Conservation (phyloP, 768 basidiomycete genomes). For the Kwoniella bestiolae region DNA sequence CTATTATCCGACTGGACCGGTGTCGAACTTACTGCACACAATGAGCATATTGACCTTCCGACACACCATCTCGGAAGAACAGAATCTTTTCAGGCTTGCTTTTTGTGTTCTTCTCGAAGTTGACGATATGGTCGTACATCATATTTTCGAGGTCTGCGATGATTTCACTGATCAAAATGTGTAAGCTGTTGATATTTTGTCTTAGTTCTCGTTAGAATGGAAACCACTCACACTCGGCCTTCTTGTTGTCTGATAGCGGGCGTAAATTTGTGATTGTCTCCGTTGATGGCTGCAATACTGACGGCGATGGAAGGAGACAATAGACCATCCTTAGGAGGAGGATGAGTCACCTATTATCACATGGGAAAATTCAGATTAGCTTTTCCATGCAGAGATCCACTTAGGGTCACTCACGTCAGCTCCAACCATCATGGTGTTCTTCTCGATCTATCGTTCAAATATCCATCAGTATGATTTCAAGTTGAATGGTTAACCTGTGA, state of each 20-base stretch:
- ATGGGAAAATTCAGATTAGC: too few relatives aligned
- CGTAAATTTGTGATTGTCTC: conserved; percentile 41
- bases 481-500: too few relatives aligned
- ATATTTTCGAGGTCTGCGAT: conserved; percentile 52
- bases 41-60: conserved; percentile 54
- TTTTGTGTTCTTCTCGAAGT: conserved; percentile 49
- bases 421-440: conserved; percentile 47
- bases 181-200: not conserved
- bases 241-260: conserved; percentile 51
- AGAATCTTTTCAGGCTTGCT: conserved; percentile 48
- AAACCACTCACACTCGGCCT: conserved; percentile 45
- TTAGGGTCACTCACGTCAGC: conserved; percentile 45
- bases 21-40: conserved; percentile 44
- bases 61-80: conserved; percentile 57
- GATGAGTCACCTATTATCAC: conserved; percentile 43
- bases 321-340: conserved; percentile 36
- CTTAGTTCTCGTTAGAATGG: not conserved
- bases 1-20: not conserved
- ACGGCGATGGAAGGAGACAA: conserved; percentile 51
- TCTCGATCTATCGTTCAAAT: conserved; percentile 31
- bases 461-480: too few relatives aligned
- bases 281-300: conserved; percentile 39
- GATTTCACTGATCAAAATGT: conserved; percentile 44
- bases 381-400: too few relatives aligned
- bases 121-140: conserved; percentile 41